Evolutionary conservation across 192 early-diverging fungal species (phyloP).

Genomic region (Backusella morwellensis): DNA sequence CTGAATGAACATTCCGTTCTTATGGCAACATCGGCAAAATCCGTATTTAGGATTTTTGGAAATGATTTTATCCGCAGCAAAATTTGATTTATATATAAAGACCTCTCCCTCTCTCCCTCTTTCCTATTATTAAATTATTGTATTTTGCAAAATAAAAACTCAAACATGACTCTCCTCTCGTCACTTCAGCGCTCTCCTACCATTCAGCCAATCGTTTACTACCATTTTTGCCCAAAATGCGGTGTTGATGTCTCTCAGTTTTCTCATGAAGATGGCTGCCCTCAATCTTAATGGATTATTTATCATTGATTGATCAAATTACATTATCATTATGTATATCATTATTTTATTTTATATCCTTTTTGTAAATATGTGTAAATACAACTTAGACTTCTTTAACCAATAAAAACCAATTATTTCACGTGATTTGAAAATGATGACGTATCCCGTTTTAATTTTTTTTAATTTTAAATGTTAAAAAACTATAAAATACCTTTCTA

Average conservation of each 20-base stretch:
- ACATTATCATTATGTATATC: neutral
- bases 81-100: neutral
- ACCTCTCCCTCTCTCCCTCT: neutral
- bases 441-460: neutral
- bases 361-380: neutral
- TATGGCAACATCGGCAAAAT: constrained; percentile 3
- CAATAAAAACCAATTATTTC: neutral
- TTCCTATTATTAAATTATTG: neutral
- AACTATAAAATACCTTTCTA: constrained; percentile 7
- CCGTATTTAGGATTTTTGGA: neutral
- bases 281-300: neutral
- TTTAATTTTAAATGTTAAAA: constrained; percentile 4
- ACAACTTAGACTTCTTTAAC: neutral
- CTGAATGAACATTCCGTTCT: neutral
- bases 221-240: constrained; percentile 10
- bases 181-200: neutral
- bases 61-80: constrained; percentile 3
- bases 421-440: neutral
- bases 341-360: neutral
- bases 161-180: neutral
- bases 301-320: neutral
- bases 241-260: constrained; percentile 18
- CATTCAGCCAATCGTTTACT: neutral
- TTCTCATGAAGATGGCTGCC: constrained; percentile 8
- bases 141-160: neutral